Conservation (phyloP, 1,284 basidiomycete genomes). For the Rhodofomes roseus region DNA sequence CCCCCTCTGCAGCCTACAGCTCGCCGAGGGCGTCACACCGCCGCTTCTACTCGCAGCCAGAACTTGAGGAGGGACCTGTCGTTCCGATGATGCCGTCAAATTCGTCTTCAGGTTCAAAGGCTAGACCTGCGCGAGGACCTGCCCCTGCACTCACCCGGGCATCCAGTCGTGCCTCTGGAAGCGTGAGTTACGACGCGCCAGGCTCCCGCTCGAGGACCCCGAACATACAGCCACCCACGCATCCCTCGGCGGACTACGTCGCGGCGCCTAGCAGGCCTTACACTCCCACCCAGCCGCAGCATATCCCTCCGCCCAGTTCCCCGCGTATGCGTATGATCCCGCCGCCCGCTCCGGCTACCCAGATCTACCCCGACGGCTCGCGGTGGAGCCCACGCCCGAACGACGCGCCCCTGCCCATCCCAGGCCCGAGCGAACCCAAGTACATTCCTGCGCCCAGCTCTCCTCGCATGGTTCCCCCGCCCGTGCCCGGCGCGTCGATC, state of each 20-base stretch:
- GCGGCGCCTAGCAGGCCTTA: not conserved
- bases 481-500: not conserved
- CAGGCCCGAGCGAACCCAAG: not conserved
- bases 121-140: not conserved
- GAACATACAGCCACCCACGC: not conserved
- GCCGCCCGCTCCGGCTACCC: not conserved
- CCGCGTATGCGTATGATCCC: slow-evolving; percentile 1
- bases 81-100: not conserved
- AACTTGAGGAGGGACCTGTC: not conserved
- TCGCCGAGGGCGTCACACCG: not conserved
- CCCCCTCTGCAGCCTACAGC: not conserved
- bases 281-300: slow-evolving; percentile 9
- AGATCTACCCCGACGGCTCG: slow-evolving; percentile 11
- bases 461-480: slow-evolving; percentile 1
- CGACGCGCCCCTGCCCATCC: not conserved
- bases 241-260: not conserved
- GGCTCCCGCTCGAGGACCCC: not conserved
- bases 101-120: not conserved
- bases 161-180: not conserved
- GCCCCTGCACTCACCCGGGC: not conserved
- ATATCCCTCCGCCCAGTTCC: slow-evolving; percentile 12
- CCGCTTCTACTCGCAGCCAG: not conserved
- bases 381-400: not conserved
- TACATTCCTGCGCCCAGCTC: slow-evolving; percentile 9
- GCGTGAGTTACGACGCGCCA: not conserved